Conservation (phyloP, 345 rosid genomes). For the Citrus cavaleriei region DNA sequence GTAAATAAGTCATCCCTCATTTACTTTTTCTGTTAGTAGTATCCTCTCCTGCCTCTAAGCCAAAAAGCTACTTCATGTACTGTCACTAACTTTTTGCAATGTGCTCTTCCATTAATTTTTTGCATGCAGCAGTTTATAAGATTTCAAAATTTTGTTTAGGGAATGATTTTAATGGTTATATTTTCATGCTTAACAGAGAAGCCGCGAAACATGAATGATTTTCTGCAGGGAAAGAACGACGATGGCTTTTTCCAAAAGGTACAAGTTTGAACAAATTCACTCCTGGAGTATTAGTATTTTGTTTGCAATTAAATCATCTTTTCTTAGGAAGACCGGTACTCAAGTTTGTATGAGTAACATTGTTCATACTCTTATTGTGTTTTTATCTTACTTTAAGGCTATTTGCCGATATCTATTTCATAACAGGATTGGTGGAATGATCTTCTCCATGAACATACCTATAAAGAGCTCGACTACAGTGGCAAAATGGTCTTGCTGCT, state of each 20-base stretch:
- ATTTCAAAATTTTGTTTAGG: not conserved
- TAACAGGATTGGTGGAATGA: constrained; percentile 97
- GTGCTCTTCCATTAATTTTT: not conserved
- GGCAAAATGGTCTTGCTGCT: constrained; percentile 98
- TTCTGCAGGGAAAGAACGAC: constrained; percentile 49
- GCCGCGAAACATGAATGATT: constrained; percentile 41
- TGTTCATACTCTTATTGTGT: not conserved
- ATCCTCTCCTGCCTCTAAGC: not conserved
- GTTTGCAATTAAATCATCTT: not conserved
- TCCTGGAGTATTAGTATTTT: not conserved
- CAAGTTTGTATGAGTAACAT: not conserved
- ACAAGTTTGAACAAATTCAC: constrained; percentile 7
- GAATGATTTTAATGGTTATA: not conserved
- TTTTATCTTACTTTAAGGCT: constrained; percentile 6
- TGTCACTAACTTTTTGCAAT: not conserved
- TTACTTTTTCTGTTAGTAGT: not conserved
- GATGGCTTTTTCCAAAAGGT: constrained; percentile 74
- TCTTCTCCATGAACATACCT: constrained; percentile 72
- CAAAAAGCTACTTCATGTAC: not conserved
- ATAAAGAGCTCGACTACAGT: constrained; percentile 64
- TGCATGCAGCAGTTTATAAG: not conserved
- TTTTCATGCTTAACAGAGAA: constrained; percentile 47
- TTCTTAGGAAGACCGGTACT: not conserved
- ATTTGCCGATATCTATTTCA: constrained; percentile 4
- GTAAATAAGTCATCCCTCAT: not conserved